These are phyloP conservation scores for Colletotrichum ledebouriae DNA, from an alignment of 2,329 filamentous ascomycete genomes.

Conservation along the genomic window DNA sequence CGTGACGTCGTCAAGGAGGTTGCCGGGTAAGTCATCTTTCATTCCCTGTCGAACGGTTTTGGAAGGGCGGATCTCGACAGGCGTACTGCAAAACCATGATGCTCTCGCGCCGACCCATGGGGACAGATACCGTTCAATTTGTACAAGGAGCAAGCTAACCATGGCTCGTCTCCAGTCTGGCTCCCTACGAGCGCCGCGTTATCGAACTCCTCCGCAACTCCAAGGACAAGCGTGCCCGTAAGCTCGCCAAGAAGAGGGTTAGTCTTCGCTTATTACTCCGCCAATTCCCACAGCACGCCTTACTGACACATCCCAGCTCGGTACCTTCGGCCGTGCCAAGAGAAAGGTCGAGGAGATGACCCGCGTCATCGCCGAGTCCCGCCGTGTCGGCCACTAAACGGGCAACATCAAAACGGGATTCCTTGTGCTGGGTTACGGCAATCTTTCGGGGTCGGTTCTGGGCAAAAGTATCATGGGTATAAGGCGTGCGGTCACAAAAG, in stretches of 20 bases:
- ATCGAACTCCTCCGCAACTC: conserved; percentile 99
- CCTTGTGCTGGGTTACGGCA: conserved; percentile 20
- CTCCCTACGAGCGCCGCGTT: conserved; percentile 97
- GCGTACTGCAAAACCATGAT: no score
- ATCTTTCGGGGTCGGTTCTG: conserved; percentile 31
- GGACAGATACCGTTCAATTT: accelerated
- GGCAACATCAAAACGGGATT: conserved; percentile 12
- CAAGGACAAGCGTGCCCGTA: conserved; percentile 99
- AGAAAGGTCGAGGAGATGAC: conserved; percentile 99
- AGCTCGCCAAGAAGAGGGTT: conserved; percentile 99
- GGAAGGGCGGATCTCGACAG: no score
- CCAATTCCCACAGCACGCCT: conserved; percentile 9
- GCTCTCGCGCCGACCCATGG: not conserved
- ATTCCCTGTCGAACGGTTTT: no score
- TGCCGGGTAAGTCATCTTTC: conserved; percentile 77
- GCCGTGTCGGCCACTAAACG: conserved; percentile 73
- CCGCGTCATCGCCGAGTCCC: conserved; percentile 96
- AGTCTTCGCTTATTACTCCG: conserved; percentile 53
- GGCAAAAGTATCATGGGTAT: conserved; percentile 43
- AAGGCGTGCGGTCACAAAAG: conserved; percentile 53
- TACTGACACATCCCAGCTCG: conserved; percentile 73
- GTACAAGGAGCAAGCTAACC: conserved; percentile 48
- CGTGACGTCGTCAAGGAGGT: conserved; percentile 99
- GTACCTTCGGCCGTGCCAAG: conserved; percentile 99
- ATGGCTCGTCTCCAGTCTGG: conserved; percentile 68